Percentiles rank a stretch among this genome's conserved stretches.
Evolutionary conservation across 2,329 filamentous ascomycete species (phyloP).

Genomic region (Colletotrichum karsti): DNA sequence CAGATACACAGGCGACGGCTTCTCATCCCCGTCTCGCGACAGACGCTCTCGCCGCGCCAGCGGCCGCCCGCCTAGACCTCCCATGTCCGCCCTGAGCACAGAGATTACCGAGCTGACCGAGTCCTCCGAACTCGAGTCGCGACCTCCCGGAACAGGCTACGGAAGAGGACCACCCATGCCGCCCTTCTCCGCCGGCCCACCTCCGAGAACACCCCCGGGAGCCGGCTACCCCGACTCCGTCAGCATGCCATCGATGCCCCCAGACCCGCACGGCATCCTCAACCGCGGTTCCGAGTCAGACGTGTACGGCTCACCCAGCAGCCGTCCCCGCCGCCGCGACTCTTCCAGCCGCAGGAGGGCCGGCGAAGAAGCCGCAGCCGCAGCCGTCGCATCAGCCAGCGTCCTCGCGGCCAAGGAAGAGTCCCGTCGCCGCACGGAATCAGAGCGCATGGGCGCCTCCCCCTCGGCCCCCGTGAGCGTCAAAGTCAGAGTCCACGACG

Average conservation of each 20-base stretch:
- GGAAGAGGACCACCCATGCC: slow-evolving; percentile 46
- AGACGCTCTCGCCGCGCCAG: slow-evolving; percentile 37
- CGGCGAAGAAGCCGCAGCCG: slow-evolving; percentile 54
- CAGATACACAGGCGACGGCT: slow-evolving; percentile 75
- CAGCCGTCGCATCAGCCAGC: slow-evolving; percentile 56
- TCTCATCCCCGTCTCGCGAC: slow-evolving; percentile 51
- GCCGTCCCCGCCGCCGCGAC: slow-evolving; percentile 48
- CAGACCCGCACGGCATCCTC: slow-evolving; percentile 53
- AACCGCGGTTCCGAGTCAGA: slow-evolving; percentile 53
- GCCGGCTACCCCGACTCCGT: slow-evolving; percentile 36
- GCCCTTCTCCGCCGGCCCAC: slow-evolving; percentile 38
- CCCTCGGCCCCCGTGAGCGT: slow-evolving; percentile 62
- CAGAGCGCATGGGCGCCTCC: slow-evolving; percentile 49
- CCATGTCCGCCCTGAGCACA: slow-evolving; percentile 27
- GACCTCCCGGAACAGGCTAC: slow-evolving; percentile 41
- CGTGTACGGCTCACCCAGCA: slow-evolving; percentile 49
- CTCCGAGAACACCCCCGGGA: slow-evolving; percentile 49
- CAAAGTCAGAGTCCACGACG: slow-evolving; percentile 68
- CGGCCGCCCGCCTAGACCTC: slow-evolving; percentile 35
- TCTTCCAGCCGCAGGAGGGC: slow-evolving; percentile 57
- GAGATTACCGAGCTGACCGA: slow-evolving; percentile 35
- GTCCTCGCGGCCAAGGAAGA: slow-evolving; percentile 59
- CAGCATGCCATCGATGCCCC: slow-evolving; percentile 56
- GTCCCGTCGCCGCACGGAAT: slow-evolving; percentile 39
- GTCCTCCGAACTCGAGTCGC: slow-evolving; percentile 50